Percentiles rank a stretch among this genome's conserved stretches.
These are phyloP conservation scores for Globisporangium echinulatum DNA, from an alignment of 352 stramenopile species.

Conservation along the genomic window DNA sequence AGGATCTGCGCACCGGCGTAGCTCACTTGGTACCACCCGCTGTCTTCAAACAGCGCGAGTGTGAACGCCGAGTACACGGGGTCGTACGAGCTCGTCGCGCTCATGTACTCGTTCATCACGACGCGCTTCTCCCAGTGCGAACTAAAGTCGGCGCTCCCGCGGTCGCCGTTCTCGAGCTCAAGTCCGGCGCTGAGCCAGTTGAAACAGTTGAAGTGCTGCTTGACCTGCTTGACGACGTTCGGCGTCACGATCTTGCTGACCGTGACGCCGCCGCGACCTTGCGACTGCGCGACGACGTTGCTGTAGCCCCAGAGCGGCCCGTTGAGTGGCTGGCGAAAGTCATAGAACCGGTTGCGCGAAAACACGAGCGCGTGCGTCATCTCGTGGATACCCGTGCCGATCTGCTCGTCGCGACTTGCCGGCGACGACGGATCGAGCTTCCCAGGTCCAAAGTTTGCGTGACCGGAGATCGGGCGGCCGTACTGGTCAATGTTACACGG, in stretches of 20 bases:
- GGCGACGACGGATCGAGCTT: conserved; percentile 40
- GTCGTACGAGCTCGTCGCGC: conserved; percentile 64
- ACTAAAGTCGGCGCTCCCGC: conserved; percentile 49
- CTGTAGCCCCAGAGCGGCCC: conserved; percentile 45
- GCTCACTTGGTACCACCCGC: conserved; percentile 73
- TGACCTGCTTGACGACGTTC: conserved; percentile 52
- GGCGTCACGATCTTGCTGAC: conserved; percentile 76
- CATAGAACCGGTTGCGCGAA: conserved; percentile 46
- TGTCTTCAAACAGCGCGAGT: conserved; percentile 74
- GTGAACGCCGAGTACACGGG: conserved; percentile 69
- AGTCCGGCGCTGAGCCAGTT: conserved; percentile 53
- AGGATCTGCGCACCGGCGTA: conserved; percentile 53
- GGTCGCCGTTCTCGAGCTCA: conserved; percentile 70
- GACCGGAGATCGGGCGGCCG: conserved; percentile 66
- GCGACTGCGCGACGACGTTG: conserved; percentile 53
- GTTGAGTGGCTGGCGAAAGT: conserved; percentile 63
- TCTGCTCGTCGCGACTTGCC: conserved; percentile 45
- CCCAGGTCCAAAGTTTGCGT: conserved; percentile 75
- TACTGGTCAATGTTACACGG: conserved; percentile 79
- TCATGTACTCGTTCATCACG: conserved; percentile 84
- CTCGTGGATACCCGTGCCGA: conserved; percentile 73
- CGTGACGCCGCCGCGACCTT: conserved; percentile 35
- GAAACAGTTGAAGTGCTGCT: conserved; percentile 74
- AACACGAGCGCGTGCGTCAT: conserved; percentile 83
- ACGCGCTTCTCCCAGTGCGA: conserved; percentile 84